These are phyloP conservation scores for Pyrenochaeta sp. DNA, from an alignment of 2,329 filamentous ascomycete species.

Conservation along the genomic window DNA sequence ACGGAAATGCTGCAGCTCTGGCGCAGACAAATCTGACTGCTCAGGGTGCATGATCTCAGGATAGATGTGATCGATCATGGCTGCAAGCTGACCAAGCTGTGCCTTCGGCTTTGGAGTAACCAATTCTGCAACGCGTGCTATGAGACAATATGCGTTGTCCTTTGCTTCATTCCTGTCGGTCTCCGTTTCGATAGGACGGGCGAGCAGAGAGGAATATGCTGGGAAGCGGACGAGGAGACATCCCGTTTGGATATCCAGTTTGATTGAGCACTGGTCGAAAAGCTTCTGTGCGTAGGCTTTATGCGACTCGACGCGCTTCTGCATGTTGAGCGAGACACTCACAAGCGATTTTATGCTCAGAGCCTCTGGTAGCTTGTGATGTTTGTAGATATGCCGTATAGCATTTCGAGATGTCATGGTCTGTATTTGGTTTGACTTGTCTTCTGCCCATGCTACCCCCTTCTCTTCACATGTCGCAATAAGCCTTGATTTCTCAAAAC, in stretches of 20 bases:
- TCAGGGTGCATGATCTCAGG: slow-evolving; percentile 28
- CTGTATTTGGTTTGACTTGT: slow-evolving; percentile 80
- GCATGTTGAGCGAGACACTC: slow-evolving; percentile 54
- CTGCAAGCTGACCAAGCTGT: slow-evolving; percentile 54
- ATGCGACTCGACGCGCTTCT: slow-evolving; percentile 60
- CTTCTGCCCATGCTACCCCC: slow-evolving; percentile 79
- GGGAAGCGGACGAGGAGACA: slow-evolving; percentile 43
- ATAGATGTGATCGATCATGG: slow-evolving; percentile 54
- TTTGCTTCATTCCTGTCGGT: slow-evolving; percentile 28
- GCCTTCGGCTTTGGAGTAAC: slow-evolving; percentile 58
- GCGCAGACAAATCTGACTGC: background rate
- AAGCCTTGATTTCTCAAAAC: slow-evolving; percentile 76
- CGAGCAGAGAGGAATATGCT: slow-evolving; percentile 26
- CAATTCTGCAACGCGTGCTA: slow-evolving; percentile 60
- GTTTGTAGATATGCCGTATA: slow-evolving; percentile 71
- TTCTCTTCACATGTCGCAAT: slow-evolving; percentile 76
- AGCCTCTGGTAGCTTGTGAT: slow-evolving; percentile 71
- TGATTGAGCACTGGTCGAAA: slow-evolving; percentile 58
- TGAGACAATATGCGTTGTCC: slow-evolving; percentile 52
- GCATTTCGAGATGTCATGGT: slow-evolving; percentile 84
- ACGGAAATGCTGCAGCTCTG: slow-evolving; percentile 5
- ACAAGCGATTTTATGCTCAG: slow-evolving; percentile 70
- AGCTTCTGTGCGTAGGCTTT: slow-evolving; percentile 65
- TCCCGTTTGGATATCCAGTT: slow-evolving; percentile 53
- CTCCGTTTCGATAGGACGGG: slow-evolving; percentile 16